phyloP scores from a whole-genome alignment of 148 eudicot genomes.

The Fallopia convolvulus region DNA sequence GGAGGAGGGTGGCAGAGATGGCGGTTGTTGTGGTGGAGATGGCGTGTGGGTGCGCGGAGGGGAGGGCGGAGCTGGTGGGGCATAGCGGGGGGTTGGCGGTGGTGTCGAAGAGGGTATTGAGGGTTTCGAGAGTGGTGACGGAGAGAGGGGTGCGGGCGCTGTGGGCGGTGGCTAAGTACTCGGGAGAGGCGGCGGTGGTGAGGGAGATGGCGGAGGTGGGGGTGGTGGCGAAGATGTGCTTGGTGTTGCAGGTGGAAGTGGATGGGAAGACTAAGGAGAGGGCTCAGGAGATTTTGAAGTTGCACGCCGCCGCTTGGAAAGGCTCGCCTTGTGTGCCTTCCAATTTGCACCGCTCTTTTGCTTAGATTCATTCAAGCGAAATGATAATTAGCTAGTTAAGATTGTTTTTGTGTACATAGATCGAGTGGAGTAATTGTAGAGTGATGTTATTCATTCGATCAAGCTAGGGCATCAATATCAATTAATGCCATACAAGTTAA shows the following conservation, averaged over 20 bases:
- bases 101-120: slow-evolving; percentile 63
- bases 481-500: background rate
- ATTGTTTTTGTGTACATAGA: background rate
- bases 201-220: slow-evolving; percentile 69
- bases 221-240: slow-evolving; percentile 56
- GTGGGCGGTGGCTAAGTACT: slow-evolving; percentile 32
- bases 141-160: slow-evolving; percentile 54
- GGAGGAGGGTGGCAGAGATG: slow-evolving; percentile 45
- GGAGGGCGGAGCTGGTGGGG: slow-evolving; percentile 45
- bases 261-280: slow-evolving; percentile 60
- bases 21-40: slow-evolving; percentile 37
- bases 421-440: background rate
- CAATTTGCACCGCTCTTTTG: slow-evolving; percentile 18
- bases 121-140: slow-evolving; percentile 50
- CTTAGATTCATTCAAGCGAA: background rate
- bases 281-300: slow-evolving; percentile 48
- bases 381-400: background rate
- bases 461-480: background rate
- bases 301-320: slow-evolving; percentile 58
- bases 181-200: slow-evolving; percentile 27
- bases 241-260: slow-evolving; percentile 66
- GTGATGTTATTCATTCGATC: background rate
- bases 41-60: slow-evolving; percentile 62
- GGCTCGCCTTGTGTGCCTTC: slow-evolving; percentile 42
- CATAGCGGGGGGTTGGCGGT: slow-evolving; percentile 65